A percentile compares a stretch with the other conserved stretches of the same genome.
phyloP scores from a whole-genome alignment of 1,139 yeast genomes.

The Yamadazyma trypodendri region DNA sequence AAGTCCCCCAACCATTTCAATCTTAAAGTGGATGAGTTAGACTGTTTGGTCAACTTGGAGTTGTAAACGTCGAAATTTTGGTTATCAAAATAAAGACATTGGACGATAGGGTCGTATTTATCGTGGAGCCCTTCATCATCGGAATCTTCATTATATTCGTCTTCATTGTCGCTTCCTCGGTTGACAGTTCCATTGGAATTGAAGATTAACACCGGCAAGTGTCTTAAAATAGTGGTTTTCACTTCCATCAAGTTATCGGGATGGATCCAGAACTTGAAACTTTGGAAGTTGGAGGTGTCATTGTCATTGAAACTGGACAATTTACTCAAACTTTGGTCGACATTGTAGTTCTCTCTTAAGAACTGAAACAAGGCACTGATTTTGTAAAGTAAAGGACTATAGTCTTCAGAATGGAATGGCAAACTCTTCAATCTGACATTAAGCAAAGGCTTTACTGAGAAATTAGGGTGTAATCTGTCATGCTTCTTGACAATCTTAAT shows the following conservation, averaged over 20 bases:
- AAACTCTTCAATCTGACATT: slow-evolving; percentile 83
- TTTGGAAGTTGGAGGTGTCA: slow-evolving; percentile 61
- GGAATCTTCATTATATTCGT: slow-evolving; percentile 26
- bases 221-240: slow-evolving; percentile 88
- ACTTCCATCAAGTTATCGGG: slow-evolving; percentile 97
- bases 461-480: slow-evolving; percentile 82
- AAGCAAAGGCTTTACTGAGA: slow-evolving; percentile 83
- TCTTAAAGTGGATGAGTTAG: slow-evolving; percentile 73
- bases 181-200: slow-evolving; percentile 41
- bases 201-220: slow-evolving; percentile 87
- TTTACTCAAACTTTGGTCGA: slow-evolving; percentile 41
- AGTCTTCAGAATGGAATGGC: slow-evolving; percentile 94
- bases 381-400: slow-evolving; percentile 84
- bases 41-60: slow-evolving; percentile 69
- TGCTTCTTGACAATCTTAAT: slow-evolving; percentile 93
- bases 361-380: slow-evolving; percentile 79
- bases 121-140: slow-evolving; percentile 14
- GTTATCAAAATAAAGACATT: slow-evolving; percentile 87
- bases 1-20: slow-evolving; percentile 90
- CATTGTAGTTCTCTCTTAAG: slow-evolving; percentile 63
- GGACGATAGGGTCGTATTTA: slow-evolving; percentile 73
- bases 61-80: slow-evolving; percentile 81
- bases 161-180: slow-evolving; percentile 37
- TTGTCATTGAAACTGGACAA: slow-evolving; percentile 48
- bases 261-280: slow-evolving; percentile 93